Evolutionary conservation across 1,284 basidiomycete genomes (phyloP), one percentile per base, ranked within the genome.

Genomic region (Cryptococcus hybrid): DNA sequence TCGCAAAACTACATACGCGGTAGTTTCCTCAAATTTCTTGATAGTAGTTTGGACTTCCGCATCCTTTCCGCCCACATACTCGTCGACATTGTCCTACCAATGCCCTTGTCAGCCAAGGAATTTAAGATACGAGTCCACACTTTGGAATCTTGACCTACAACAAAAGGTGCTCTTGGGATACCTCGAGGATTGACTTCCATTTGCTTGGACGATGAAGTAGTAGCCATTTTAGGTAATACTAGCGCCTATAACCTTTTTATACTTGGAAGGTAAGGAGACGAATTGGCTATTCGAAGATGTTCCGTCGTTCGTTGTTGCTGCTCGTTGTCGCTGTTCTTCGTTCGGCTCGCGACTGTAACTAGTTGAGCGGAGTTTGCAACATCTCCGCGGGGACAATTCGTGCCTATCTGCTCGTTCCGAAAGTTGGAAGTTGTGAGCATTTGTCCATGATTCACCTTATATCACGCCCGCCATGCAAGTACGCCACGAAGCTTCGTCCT

Each of bases 121-220:
- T 45, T 24, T 15, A 24, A 7, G 43, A n/a, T 43, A 43, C 42
- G 15, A 15, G 30, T 30, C 30, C 3, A 3, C 30, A 9, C 49
- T 9, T 15, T 37, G 35, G n/a, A 15, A 12, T 12, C 37, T 6
- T 11, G 3, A 84, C 89, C 69, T 70, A 96, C 94, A 58, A 98
- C 89, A 73, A 99, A 99, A 0, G 92, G 90, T 3, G 95, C 94
- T 74, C 88, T 87, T 11, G 94, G 94, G 58, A 99, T 98, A 1
- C 94, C 94, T 54, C 93, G 82, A 1, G 92, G 86, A 69, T 95
- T 97, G 69, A 86, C 86, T 70, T 86, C 83, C 60, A 79, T 69
- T 57, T 74, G 66, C 35, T 55, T 57, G 48, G 62, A 67, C 7
- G 68, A 67, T 34, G 68, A 64, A 47, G 59, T 58, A 1, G 65